Evolutionary conservation across 2,329 filamentous ascomycete species (phyloP), one percentile per base, ranked within the genome.

Genomic region (Juglanconis sp.): DNA sequence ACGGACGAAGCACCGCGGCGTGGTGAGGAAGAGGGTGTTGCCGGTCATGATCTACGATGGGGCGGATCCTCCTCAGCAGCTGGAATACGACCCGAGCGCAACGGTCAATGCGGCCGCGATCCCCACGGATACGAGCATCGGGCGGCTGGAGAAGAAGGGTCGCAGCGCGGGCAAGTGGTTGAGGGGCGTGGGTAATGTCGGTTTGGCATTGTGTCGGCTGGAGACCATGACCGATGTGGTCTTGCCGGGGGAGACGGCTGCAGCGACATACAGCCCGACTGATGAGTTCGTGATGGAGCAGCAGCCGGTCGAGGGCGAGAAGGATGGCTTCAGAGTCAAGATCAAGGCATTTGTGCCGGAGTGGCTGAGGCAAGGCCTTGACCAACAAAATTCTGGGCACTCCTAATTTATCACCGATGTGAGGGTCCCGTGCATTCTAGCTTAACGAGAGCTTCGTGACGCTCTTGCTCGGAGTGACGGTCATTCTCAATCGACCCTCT

Each of bases 1-100:
- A 65, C 88, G 95, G 47, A 99, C 95, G 1, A 89, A 93, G 72
- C 95, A 99, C 75, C 93, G 90, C 11, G 95, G 95, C 30, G 91
- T 99, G 15, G 91, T 99, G 46, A 83, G 95, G 63, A 96, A 97
- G 80, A 84, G 95, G 53, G 86, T 98, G 53, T 73, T 99, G 56
- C 95, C 95, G 0, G 87, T 94, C 38, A 76, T 89, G 65, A 70
- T 97, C 15, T 95, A 94, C 72, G 77, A 76, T 6, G 73, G 76
- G 32, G 68, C 69, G 3, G 67, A 72, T 6, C 42, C 31, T 17
- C 72, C 80, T 10, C 67, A 72, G 47, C 65, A 65, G 5, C 73
- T 88, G 38, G 73, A 76, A 51, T 87, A 88, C 68, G 68, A 64
- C 24, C 59, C 63, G 24, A 55, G 63, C 7, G 50, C 65, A 62